Percentiles rank a stretch among this genome's conserved stretches.
These are phyloP conservation scores for Colletotrichum spaethianum DNA, from an alignment of 2,329 filamentous ascomycete genomes.

Conservation along the genomic window DNA sequence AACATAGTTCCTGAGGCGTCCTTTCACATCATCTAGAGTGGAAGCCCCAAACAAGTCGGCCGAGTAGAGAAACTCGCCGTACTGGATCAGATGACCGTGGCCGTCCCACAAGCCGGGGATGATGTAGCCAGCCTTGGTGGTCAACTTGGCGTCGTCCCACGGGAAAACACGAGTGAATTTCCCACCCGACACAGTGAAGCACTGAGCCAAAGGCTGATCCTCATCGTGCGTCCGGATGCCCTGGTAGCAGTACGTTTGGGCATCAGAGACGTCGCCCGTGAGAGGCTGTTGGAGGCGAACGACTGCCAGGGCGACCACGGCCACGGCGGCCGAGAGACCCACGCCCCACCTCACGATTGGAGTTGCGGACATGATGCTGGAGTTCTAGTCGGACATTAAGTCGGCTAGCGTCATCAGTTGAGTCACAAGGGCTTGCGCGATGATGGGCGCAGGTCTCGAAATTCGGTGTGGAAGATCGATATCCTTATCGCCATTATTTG, in stretches of 20 bases:
- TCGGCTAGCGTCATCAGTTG: not conserved
- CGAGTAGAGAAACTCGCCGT: slow-evolving; percentile 77
- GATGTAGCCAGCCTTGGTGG: slow-evolving; percentile 62
- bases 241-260: slow-evolving; percentile 57
- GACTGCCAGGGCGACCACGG: slow-evolving; percentile 51
- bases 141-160: slow-evolving; percentile 47
- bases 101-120: slow-evolving; percentile 80
- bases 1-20: slow-evolving; percentile 67
- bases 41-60: slow-evolving; percentile 73
- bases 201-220: slow-evolving; percentile 58
- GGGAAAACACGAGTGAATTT: slow-evolving; percentile 64
- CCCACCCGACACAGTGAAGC: slow-evolving; percentile 69
- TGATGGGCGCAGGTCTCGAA: not conserved
- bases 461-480: slow-evolving; percentile 32
- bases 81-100: slow-evolving; percentile 76
- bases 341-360: slow-evolving; percentile 40
- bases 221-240: slow-evolving; percentile 55
- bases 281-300: slow-evolving; percentile 43
- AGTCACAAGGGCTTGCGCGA: slow-evolving; percentile 8
- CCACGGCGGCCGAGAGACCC: slow-evolving; percentile 47
- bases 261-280: slow-evolving; percentile 10
- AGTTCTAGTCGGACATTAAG: slow-evolving; percentile 12
- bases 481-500: slow-evolving; percentile 26
- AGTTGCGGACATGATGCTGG: slow-evolving; percentile 28
- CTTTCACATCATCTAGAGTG: slow-evolving; percentile 68